Evolutionary conservation across 441 rosid species (phyloP).

Genomic region (Omphalea diandra): DNA sequence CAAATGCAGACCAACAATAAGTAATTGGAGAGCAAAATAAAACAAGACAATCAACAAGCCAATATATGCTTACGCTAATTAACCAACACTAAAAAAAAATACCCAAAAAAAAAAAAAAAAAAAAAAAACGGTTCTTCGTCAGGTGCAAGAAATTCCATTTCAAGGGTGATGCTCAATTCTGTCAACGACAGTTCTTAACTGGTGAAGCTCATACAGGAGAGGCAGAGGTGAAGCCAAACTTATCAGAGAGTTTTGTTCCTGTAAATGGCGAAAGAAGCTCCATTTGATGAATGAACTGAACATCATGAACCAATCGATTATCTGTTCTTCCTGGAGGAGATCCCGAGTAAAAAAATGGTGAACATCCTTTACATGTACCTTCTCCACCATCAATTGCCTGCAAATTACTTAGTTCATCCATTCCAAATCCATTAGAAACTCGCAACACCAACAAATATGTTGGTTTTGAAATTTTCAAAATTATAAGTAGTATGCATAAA

Average conservation of each 20-base stretch:
- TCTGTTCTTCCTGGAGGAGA: conserved; percentile 73
- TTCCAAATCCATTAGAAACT: conserved; percentile 6
- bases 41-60: no score
- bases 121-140: no score
- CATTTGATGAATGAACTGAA: conserved; percentile 58
- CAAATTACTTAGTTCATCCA: neutral
- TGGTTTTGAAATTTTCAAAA: neutral
- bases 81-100: conserved; percentile 13
- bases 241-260: conserved; percentile 43
- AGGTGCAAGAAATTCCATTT: no score
- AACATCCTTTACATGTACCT: conserved; percentile 38
- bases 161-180: neutral
- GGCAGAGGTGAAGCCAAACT: conserved; percentile 39
- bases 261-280: conserved; percentile 62
- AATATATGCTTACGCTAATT: conserved; percentile 5
- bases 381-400: conserved; percentile 45
- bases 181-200: no score
- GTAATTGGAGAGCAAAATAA: neutral
- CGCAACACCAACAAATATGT: neutral
- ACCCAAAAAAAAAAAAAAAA: neutral
- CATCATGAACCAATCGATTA: conserved; percentile 69
- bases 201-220: conserved; percentile 30
- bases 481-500: neutral
- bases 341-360: conserved; percentile 46
- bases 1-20: conserved; percentile 17